A percentile compares a stretch with the other conserved stretches of the same genome.
phyloP scores from a whole-genome alignment of 1,284 basidiomycete species.

The Trametes sp. region DNA sequence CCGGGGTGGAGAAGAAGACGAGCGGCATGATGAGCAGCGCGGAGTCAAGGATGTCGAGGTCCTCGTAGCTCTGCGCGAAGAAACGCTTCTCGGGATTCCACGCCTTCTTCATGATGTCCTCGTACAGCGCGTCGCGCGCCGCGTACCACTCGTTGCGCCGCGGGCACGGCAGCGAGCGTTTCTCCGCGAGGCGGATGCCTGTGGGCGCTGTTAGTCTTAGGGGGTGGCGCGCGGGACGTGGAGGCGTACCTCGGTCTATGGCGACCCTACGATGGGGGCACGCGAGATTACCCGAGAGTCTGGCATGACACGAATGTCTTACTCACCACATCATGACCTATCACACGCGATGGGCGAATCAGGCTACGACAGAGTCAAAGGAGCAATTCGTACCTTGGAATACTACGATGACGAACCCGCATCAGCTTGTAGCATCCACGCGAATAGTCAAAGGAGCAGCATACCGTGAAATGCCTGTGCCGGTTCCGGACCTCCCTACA shows the following conservation, averaged over 20 bases:
- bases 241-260: constrained; percentile 76
- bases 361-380: too few relatives aligned
- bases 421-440: background rate
- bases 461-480: constrained; percentile 83
- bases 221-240: background rate
- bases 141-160: constrained; percentile 75
- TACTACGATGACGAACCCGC: constrained; percentile 54
- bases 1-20: constrained; percentile 86
- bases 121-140: constrained; percentile 83
- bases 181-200: constrained; percentile 90
- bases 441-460: constrained; percentile 29
- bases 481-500: constrained; percentile 85
- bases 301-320: background rate
- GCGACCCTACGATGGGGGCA: constrained; percentile 71
- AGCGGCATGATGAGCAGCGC: constrained; percentile 85
- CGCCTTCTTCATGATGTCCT: constrained; percentile 84
- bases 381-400: constrained; percentile 76
- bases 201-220: background rate
- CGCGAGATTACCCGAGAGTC: background rate
- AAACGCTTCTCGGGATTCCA: constrained; percentile 74
- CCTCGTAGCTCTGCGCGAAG: constrained; percentile 85
- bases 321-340: constrained; percentile 88
- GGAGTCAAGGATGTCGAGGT: constrained; percentile 72
- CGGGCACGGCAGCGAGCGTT: constrained; percentile 83
- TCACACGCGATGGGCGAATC: background rate